These are phyloP conservation scores for Yamadazyma membranifaciens DNA, from an alignment of 1,139 yeast genomes.

Conservation along the genomic window DNA sequence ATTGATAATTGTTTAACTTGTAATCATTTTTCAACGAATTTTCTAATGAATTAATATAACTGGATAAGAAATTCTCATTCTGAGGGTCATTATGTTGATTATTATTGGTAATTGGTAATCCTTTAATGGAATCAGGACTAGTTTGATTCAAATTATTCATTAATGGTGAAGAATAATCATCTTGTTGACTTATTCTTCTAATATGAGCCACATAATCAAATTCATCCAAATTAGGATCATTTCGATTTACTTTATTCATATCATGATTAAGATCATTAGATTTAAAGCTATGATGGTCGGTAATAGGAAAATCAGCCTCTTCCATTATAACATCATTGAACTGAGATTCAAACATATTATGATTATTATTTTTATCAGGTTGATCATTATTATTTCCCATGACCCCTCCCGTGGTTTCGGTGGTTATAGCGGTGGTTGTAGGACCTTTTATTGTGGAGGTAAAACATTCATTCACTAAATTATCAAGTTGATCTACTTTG, in stretches of 20 bases:
- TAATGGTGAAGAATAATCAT: constrained; percentile 20
- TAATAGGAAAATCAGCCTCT: no score
- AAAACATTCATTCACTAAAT: no score
- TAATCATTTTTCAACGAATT: constrained; percentile 32
- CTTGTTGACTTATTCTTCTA: constrained; percentile 42
- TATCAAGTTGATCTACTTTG: no score
- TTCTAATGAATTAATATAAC: constrained; percentile 42
- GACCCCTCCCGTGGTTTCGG: no score
- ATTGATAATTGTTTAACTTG: constrained; percentile 14
- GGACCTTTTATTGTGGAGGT: no score
- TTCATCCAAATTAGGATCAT: constrained; percentile 36
- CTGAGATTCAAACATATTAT: no score
- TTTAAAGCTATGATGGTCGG: no score
- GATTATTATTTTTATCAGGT: no score
- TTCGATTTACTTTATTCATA: neutral
- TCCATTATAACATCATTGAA: no score
- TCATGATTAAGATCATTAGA: no score
- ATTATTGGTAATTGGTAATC: neutral
- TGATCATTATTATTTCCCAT: no score
- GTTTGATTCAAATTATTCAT: constrained; percentile 4
- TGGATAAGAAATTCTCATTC: constrained; percentile 29
- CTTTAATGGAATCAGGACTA: constrained; percentile 8
- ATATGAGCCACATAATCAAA: constrained; percentile 51
- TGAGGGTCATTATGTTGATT: neutral
- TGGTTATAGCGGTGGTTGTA: no score